Conservation (phyloP, 2,329 filamentous ascomycete species). For the Curvularia eragrostidis region DNA sequence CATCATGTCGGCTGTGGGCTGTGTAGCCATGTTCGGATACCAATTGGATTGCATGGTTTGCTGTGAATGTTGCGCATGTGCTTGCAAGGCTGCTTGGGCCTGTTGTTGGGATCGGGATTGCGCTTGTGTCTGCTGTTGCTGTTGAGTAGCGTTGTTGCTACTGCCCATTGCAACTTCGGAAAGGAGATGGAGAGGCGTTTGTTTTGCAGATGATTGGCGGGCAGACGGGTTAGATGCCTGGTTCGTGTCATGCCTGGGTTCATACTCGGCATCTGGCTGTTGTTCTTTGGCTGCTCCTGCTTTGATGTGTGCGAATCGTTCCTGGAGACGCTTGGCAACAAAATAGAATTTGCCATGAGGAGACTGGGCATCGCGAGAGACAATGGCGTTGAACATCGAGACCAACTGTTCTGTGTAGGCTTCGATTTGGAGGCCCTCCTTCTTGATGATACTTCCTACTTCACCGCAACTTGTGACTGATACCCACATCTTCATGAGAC, state of each 20-base stretch:
- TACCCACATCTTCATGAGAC: slow-evolving; percentile 67
- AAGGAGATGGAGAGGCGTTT: slow-evolving; percentile 49
- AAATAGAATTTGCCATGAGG: slow-evolving; percentile 58
- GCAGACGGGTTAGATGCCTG: slow-evolving; percentile 28
- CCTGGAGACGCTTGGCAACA: slow-evolving; percentile 54
- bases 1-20: slow-evolving; percentile 33
- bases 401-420: slow-evolving; percentile 56
- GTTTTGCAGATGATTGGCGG: slow-evolving; percentile 40
- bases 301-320: slow-evolving; percentile 54
- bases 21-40: slow-evolving; percentile 35
- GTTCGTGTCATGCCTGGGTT: slow-evolving; percentile 24
- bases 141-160: slow-evolving; percentile 29
- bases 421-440: slow-evolving; percentile 57
- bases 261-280: slow-evolving; percentile 32
- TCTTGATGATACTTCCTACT: slow-evolving; percentile 57
- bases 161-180: slow-evolving; percentile 52
- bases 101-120: slow-evolving; percentile 32
- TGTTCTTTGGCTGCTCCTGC: slow-evolving; percentile 51
- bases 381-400: slow-evolving; percentile 54
- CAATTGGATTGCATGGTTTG: slow-evolving; percentile 35
- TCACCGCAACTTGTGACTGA: slow-evolving; percentile 59
- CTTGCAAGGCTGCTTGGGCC: slow-evolving; percentile 34
- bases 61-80: slow-evolving; percentile 32
- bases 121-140: slow-evolving; percentile 22
- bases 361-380: slow-evolving; percentile 50